These are phyloP conservation scores for Penicillium roqueforti DNA, from an alignment of 495 filamentous ascomycete genomes.

Conservation along the genomic window DNA sequence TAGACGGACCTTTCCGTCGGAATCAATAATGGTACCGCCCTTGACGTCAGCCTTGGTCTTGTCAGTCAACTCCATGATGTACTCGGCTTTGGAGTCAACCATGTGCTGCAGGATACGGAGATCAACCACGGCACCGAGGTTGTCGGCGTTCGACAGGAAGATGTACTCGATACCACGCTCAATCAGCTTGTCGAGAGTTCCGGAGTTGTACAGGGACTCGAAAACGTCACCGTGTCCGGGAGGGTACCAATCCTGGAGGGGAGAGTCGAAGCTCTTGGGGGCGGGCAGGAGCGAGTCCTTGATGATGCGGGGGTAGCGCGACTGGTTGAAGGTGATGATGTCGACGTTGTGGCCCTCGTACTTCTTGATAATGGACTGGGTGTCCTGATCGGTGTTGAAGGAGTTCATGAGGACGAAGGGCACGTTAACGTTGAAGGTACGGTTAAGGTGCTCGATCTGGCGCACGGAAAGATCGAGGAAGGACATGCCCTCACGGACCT, in stretches of 20 bases:
- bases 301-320: constrained; percentile 91
- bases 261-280: constrained; percentile 82
- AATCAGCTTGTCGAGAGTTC: constrained; percentile 93
- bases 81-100: constrained; percentile 91
- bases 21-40: constrained; percentile 99
- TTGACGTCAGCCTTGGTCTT: constrained; percentile 99
- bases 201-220: constrained; percentile 99
- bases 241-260: constrained; percentile 96
- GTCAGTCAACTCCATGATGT: constrained; percentile 99
- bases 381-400: constrained; percentile 99
- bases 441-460: constrained; percentile 99
- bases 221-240: constrained; percentile 99
- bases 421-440: constrained; percentile 94
- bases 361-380: constrained; percentile 99
- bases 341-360: constrained; percentile 99
- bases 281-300: constrained; percentile 97
- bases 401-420: constrained; percentile 99
- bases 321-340: constrained; percentile 99
- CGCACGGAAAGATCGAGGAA: constrained; percentile 98
- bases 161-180: constrained; percentile 93
- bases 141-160: constrained; percentile 99
- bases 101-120: constrained; percentile 98
- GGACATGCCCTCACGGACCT: constrained; percentile 99
- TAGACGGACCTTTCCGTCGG: constrained; percentile 91
- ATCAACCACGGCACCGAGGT: constrained; percentile 96